Evolutionary conservation across 2,329 filamentous ascomycete genomes (phyloP), one percentile per base, ranked within the genome.

Genomic region (Claviceps citrina): DNA sequence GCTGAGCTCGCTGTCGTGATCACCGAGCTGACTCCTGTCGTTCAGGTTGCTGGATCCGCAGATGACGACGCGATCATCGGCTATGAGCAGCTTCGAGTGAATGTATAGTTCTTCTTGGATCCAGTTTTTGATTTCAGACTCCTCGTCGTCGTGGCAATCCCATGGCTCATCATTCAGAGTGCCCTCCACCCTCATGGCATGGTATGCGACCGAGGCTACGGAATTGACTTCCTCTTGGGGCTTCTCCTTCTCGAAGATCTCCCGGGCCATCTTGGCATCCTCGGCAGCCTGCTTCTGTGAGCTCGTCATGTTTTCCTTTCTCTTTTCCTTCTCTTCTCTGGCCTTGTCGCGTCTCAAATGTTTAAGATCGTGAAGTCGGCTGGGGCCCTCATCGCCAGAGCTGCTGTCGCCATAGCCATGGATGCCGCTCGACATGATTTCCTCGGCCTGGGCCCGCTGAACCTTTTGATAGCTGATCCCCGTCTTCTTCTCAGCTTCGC

Each of bases 21-120:
- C 75, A 12, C 89, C 89, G 5, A 91, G 64, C 59, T 94, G 87
- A 38, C 84, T 76, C 39, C 89, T 80, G 56, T 96, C 89, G 57
- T 95, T 96, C 51, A 95, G 70, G 59, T 95, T 96, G 47, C 83
- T 84, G 20, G 80, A 86, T 15, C 85, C 85, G 54, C 85, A 91
- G 39, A 95, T 76, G 2, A 83, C 85, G 36, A 85, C 71, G 40
- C 78, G 76, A 57, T 96, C 89, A 54, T 96, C 87, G 1, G 81
- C 81, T 49, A 95, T 89, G 48, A 91, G 71, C 27, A 95, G 70
- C 63, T 96, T 98, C 22, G 78, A 82, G 58, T 98, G 91, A 36
- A 96, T 80, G 57, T 98, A 98, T 2, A 96, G 72, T 59, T 98
- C 89, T 57, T 98, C 91, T 55, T 94, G 89, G 43, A 96, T 80